Conservation (phyloP, 1,139 yeast species). For the Pichia sp. region DNA sequence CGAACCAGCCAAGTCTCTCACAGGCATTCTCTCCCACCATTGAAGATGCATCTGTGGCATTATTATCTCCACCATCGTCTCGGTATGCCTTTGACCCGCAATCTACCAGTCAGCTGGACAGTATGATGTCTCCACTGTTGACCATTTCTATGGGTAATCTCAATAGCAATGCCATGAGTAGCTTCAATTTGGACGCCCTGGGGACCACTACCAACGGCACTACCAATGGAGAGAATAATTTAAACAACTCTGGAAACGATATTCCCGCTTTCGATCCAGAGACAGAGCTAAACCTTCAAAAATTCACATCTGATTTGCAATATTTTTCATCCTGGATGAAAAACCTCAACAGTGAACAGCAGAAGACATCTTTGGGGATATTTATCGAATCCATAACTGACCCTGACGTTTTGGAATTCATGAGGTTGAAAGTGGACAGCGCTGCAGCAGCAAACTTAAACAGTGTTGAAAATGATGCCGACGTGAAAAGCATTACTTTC, state of each 20-base stretch:
- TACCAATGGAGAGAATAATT: no score
- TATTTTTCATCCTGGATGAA: slow-evolving; percentile 56
- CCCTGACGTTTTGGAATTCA: slow-evolving; percentile 31
- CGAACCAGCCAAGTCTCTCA: no score
- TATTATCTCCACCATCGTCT: slow-evolving; percentile 32
- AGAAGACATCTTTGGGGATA: slow-evolving; percentile 51
- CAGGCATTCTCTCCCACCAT: background rate
- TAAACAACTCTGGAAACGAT: no score
- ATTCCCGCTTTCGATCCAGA: slow-evolving; percentile 28
- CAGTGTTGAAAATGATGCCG: background rate
- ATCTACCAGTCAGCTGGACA: no score
- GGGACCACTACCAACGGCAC: no score
- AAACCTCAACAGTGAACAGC: slow-evolving; percentile 49
- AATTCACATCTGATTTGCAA: slow-evolving; percentile 40
- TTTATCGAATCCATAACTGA: slow-evolving; percentile 42
- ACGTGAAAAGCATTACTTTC: slow-evolving; percentile 1
- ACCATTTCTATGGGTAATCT: no score
- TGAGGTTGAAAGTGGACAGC: background rate
- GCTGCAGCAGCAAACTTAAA: background rate
- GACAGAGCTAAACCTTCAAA: slow-evolving; percentile 26
- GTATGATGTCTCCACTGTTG: no score
- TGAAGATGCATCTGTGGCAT: slow-evolving; percentile 19
- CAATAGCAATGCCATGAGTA: no score
- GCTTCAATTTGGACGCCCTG: no score
- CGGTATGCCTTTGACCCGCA: slow-evolving; percentile 31